Conservation (phyloP, 2,329 filamentous ascomycete genomes). For the Teratosphaeria epicoccoides region DNA sequence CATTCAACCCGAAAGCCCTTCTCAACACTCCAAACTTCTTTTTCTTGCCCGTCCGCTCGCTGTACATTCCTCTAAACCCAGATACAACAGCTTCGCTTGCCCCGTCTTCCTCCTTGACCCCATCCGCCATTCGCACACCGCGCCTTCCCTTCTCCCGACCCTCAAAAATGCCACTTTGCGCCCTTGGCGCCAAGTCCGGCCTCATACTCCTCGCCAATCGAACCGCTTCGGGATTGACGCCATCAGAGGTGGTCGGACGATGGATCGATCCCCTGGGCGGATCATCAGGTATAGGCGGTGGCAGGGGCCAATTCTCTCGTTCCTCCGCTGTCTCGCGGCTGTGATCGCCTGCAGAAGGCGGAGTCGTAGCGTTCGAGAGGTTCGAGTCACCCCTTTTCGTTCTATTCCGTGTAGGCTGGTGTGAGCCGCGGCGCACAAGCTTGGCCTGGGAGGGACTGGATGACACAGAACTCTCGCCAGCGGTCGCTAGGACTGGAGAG, state of each 20-base stretch:
- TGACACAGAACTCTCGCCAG: conserved; percentile 20
- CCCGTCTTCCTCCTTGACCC: conserved; percentile 8
- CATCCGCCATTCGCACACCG: conserved; percentile 7
- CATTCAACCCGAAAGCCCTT: conserved; percentile 52
- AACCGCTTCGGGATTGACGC: conserved; percentile 20
- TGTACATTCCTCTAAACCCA: conserved; percentile 21
- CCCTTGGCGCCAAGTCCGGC: conserved; percentile 10
- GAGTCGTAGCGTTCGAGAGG: conserved; percentile 17
- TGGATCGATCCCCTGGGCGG: conserved; percentile 1
- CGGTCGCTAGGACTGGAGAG: neutral
- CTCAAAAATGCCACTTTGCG: conserved; percentile 2
- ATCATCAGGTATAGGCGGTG: conserved; percentile 21
- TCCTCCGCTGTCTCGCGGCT: conserved; percentile 6
- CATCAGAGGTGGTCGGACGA: conserved; percentile 26
- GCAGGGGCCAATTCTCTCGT: conserved; percentile 38
- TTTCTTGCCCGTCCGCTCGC: conserved; percentile 35
- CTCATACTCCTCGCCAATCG: conserved; percentile 15
- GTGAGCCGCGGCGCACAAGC: conserved; percentile 21
- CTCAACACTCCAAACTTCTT: conserved; percentile 61
- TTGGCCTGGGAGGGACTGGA: conserved; percentile 29
- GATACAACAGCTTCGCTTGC: conserved; percentile 6
- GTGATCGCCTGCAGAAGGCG: conserved; percentile 13
- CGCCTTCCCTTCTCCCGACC: neutral
- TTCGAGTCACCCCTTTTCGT: conserved; percentile 14
- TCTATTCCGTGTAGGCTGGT: conserved; percentile 7